These are phyloP conservation scores for Lentinula raphanica DNA, from an alignment of 768 basidiomycete genomes.

Conservation along the genomic window DNA sequence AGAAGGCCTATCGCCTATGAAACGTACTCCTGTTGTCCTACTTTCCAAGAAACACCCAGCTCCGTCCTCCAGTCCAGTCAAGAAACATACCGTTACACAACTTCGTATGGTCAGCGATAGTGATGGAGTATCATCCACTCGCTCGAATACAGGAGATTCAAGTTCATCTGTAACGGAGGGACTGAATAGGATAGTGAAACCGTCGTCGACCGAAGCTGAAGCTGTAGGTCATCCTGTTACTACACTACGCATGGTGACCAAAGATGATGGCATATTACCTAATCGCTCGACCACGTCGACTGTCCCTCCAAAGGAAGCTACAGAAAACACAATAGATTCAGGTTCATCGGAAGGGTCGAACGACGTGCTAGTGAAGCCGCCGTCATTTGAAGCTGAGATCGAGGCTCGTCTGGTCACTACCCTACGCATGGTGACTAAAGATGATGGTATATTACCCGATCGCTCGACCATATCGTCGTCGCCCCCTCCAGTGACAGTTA, in stretches of 20 bases:
- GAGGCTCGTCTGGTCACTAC: neutral
- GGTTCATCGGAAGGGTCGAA: neutral
- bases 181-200: neutral
- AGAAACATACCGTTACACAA: neutral
- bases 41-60: neutral
- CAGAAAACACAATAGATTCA: neutral
- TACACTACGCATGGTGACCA: neutral
- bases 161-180: neutral
- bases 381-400: neutral
- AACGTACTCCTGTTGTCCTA: conserved; percentile 7
- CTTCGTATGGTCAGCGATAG: conserved; percentile 2
- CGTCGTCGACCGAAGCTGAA: neutral
- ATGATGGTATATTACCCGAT: neutral
- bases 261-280: neutral
- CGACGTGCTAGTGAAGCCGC: neutral
- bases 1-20: conserved; percentile 18
- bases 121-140: neutral
- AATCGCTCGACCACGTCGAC: neutral
- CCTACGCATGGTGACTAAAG: neutral
- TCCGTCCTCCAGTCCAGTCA: neutral
- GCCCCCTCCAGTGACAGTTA: neutral
- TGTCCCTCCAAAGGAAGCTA: neutral
- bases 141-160: neutral
- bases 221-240: neutral
- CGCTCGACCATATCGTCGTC: neutral